phyloP scores from a whole-genome alignment of 768 basidiomycete species.

The Termitomyces sp. region DNA sequence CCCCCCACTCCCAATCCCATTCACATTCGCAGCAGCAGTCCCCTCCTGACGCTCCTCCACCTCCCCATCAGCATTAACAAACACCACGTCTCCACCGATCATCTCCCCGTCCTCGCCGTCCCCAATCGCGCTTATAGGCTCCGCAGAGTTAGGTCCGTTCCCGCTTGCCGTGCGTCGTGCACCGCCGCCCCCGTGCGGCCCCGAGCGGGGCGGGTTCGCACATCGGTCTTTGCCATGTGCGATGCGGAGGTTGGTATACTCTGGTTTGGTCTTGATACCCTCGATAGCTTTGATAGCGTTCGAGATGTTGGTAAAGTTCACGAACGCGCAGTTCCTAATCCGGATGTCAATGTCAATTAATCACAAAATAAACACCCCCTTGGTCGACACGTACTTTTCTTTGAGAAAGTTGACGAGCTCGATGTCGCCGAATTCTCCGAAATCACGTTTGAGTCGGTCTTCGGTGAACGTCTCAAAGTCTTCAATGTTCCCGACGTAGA shows the following conservation, averaged over 20 bases:
- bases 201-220: conserved; percentile 86
- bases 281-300: conserved; percentile 99
- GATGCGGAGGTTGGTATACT: conserved; percentile 86
- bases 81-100: conserved; percentile 28
- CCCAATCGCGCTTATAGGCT: conserved; percentile 34
- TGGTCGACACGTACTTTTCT: conserved; percentile 90
- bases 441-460: conserved; percentile 88
- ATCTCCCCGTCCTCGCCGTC: conserved; percentile 32
- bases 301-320: conserved; percentile 92
- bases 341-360: no score
- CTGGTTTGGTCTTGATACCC: conserved; percentile 85
- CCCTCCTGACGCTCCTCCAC: conserved; percentile 9
- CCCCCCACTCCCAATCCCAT: no score
- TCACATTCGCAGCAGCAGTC: conserved; percentile 1
- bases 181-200: conserved; percentile 68
- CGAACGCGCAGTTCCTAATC: conserved; percentile 87
- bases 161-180: conserved; percentile 28
- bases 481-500: conserved; percentile 93
- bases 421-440: conserved; percentile 94
- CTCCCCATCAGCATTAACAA: conserved; percentile 22
- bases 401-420: conserved; percentile 95
- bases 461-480: conserved; percentile 93
- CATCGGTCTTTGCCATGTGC: conserved; percentile 96
- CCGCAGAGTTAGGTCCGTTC: conserved; percentile 26
- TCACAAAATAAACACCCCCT: no score